Base-by-base conservation (phyloP, 768 basidiomycete species). In the Amyloporia xantha region DNA sequence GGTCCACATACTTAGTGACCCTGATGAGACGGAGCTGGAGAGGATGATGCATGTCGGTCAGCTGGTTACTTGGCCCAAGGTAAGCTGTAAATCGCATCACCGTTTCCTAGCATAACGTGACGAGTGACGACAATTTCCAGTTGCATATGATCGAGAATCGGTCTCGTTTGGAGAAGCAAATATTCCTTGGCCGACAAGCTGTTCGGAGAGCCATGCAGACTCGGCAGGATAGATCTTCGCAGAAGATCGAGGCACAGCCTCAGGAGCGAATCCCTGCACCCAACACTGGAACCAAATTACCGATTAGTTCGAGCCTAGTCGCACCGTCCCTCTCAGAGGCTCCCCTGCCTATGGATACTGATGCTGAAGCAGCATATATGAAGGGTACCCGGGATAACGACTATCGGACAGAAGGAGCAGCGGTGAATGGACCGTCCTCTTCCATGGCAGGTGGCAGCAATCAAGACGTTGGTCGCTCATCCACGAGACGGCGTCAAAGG, bases 41-140 rank as follows among this genome's bases (percentile, higher is more conserved):
- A 72, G 91, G 52, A 92, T 97, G 91, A 78, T 96, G 52, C 71
- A 72, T 47, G 87, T 91, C 0, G 96, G 96, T 10, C 76, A 96
- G 67, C 63, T 79, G 9, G 95, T 92, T 24, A 89, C 96, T n/a
- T 99, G 92, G 92, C 95, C 96, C 0, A 97, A 95, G 72, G 89
- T 95, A 54, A 49, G 70, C 44, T 10, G 5, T 24, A 10, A 20
- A 12, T 41, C n/a, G n/a, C n/a, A 12, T 17, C 15, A 27, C 26
- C 26, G 27, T 26, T 10, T 44, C 41, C 24, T 4, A 15, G 11
- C 38, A n/a, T 39, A 11, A 35, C 30, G 4, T 35, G 15, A 49
- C 39, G 52, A 35, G 13, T n/a, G 17, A n/a, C n/a, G n/a, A n/a
- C n/a, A n/a, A n/a, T n/a, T n/a, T 21, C 35, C 17, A 10, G 92